Percentiles rank a stretch among this genome's conserved stretches.
phyloP scores from a whole-genome alignment of 2,329 filamentous ascomycete genomes.

The Nothophoma quercina region DNA sequence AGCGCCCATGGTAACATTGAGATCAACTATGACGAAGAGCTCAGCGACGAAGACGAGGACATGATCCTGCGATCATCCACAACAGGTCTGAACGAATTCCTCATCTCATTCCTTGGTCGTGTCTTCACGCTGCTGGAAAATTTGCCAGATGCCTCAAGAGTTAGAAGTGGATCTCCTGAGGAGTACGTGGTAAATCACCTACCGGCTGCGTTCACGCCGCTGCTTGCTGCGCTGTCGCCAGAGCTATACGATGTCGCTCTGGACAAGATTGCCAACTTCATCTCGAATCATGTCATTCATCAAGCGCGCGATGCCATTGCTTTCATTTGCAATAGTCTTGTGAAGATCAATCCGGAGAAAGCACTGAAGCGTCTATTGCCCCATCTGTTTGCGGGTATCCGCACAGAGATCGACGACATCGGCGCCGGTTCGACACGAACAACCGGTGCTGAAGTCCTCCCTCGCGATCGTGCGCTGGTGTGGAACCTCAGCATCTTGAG shows the following conservation, averaged over 20 bases:
- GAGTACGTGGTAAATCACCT: slow-evolving; percentile 97
- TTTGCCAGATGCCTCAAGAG: slow-evolving; percentile 85
- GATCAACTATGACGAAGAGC: slow-evolving; percentile 82
- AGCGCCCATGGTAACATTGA: slow-evolving; percentile 83
- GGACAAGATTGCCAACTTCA: slow-evolving; percentile 90
- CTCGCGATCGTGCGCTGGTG: slow-evolving; percentile 88
- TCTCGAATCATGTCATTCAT: slow-evolving; percentile 93
- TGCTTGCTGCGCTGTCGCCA: slow-evolving; percentile 89
- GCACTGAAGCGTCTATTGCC: slow-evolving; percentile 90
- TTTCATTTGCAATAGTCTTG: slow-evolving; percentile 95
- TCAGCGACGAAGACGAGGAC: slow-evolving; percentile 86
- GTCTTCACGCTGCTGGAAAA: slow-evolving; percentile 97
- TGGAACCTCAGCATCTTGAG: slow-evolving; percentile 98
- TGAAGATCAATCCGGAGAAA: slow-evolving; percentile 94
- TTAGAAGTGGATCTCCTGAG: slow-evolving; percentile 90
- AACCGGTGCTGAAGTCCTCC: slow-evolving; percentile 90
- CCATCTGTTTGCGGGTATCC: slow-evolving; percentile 88
- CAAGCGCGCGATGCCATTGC: slow-evolving; percentile 98
- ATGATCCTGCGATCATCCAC: slow-evolving; percentile 92
- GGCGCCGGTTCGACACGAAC: slow-evolving; percentile 94
- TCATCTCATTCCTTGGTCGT: slow-evolving; percentile 87
- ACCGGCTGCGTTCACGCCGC: slow-evolving; percentile 86
- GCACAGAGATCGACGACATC: slow-evolving; percentile 96
- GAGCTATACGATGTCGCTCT: slow-evolving; percentile 92
- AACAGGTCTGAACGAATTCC: slow-evolving; percentile 90